Evolutionary conservation across 2,329 filamentous ascomycete species (phyloP).

Genomic region (Grosmannia huntii): DNA sequence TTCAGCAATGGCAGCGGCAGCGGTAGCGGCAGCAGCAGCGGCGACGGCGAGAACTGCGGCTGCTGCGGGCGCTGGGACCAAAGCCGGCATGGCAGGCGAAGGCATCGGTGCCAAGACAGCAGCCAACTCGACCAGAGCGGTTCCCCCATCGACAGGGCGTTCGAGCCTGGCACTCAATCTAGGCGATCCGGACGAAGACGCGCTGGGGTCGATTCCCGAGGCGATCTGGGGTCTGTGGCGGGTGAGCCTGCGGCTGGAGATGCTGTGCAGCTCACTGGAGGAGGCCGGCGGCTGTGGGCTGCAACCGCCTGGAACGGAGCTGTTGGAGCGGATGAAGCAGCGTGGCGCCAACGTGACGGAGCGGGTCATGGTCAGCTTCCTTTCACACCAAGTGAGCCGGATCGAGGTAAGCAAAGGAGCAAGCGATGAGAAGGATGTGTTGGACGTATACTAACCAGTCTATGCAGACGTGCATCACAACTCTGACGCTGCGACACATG

Average conservation of each 20-base stretch:
- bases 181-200: slow-evolving; percentile 2
- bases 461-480: slow-evolving; percentile 63
- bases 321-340: slow-evolving; percentile 56
- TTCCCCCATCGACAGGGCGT: neutral
- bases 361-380: slow-evolving; percentile 72
- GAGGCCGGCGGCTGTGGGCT: slow-evolving; percentile 48
- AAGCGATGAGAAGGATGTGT: too few relatives aligned
- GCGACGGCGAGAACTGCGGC: neutral
- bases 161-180: neutral
- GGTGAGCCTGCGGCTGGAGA: slow-evolving; percentile 78
- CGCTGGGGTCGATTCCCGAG: slow-evolving; percentile 32
- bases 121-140: neutral
- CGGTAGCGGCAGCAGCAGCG: neutral
- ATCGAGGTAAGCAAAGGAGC: slow-evolving; percentile 56
- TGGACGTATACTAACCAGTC: neutral
- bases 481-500: slow-evolving; percentile 67
- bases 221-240: slow-evolving; percentile 84
- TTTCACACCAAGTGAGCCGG: slow-evolving; percentile 89
- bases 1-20: neutral
- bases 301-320: slow-evolving; percentile 68
- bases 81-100: neutral
- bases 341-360: slow-evolving; percentile 79
- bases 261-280: slow-evolving; percentile 84
- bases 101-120: neutral
- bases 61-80: neutral